phyloP scores from a whole-genome alignment of 2,329 filamentous ascomycete species.

The Fusarium newnesense region DNA sequence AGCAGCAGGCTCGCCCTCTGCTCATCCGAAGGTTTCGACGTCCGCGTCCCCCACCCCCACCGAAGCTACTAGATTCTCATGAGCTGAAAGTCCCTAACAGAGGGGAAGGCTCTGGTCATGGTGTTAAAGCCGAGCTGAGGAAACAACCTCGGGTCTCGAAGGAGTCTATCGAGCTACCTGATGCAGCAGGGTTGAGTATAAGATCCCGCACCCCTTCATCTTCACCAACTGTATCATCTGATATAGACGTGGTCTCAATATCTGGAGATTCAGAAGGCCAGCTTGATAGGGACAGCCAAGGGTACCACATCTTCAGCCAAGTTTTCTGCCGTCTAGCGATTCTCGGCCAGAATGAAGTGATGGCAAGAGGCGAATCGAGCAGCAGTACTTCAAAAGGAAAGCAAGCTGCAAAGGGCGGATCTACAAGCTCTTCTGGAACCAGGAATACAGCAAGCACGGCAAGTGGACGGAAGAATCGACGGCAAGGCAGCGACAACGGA shows the following conservation, averaged over 20 bases:
- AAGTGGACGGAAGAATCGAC: fast-evolving
- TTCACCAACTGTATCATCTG: not conserved
- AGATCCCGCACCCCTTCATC: not conserved
- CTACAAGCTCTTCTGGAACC: fast-evolving
- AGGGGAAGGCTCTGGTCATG: too few relatives aligned
- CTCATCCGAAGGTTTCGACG: fast-evolving
- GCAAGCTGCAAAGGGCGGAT: fast-evolving
- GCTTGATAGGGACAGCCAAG: not conserved
- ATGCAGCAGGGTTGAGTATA: fast-evolving
- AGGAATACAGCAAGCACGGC: fast-evolving
- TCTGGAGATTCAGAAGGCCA: not conserved
- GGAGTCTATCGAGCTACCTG: fast-evolving
- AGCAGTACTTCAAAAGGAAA: not conserved
- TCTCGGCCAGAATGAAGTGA: fast-evolving
- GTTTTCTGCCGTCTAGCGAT: not conserved
- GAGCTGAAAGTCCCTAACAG: too few relatives aligned
- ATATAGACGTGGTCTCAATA: not conserved
- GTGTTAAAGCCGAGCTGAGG: too few relatives aligned
- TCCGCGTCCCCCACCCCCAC: fast-evolving
- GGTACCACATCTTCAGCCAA: not conserved
- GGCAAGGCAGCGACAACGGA: fast-evolving
- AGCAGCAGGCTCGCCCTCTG: fast-evolving
- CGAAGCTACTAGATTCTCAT: not conserved
- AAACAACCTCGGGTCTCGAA: too few relatives aligned
- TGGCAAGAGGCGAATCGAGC: fast-evolving